Evolutionary conservation across 2,329 filamentous ascomycete species (phyloP).

Genomic region (Microcyclospora pomicola): DNA sequence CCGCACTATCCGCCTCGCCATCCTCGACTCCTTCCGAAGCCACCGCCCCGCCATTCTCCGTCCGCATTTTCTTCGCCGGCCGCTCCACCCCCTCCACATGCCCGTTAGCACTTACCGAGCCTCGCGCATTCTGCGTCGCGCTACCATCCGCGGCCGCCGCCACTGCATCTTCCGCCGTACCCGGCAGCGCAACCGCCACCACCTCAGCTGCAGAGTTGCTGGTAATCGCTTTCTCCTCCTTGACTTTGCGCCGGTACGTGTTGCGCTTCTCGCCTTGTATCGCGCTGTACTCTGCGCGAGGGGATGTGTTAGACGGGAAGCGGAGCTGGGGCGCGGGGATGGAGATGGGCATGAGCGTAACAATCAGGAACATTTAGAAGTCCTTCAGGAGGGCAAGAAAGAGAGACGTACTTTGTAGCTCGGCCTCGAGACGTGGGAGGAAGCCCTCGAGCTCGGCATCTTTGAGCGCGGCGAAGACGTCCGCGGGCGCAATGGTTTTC

Average conservation of each 20-base stretch:
- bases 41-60: constrained; percentile 24
- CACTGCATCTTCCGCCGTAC: too few relatives aligned
- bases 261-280: constrained; percentile 62
- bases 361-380: background rate
- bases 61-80: constrained; percentile 38
- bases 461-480: constrained; percentile 65
- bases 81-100: constrained; percentile 31
- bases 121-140: background rate
- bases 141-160: background rate
- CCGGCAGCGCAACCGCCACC: constrained; percentile 3
- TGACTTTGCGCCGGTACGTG: constrained; percentile 55
- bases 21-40: constrained; percentile 35
- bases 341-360: background rate
- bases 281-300: constrained; percentile 50
- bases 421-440: constrained; percentile 55
- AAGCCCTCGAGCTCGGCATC: constrained; percentile 64
- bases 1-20: constrained; percentile 40
- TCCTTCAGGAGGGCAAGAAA: background rate
- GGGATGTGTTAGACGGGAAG: background rate
- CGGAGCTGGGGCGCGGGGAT: background rate
- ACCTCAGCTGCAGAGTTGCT: constrained; percentile 4
- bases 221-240: constrained; percentile 43
- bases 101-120: constrained; percentile 8
- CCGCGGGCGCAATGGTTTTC: constrained; percentile 63
- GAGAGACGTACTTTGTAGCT: constrained; percentile 52